These are phyloP conservation scores for Taxawa tesnikishii DNA, from an alignment of 2,329 filamentous ascomycete genomes.

Conservation along the genomic window DNA sequence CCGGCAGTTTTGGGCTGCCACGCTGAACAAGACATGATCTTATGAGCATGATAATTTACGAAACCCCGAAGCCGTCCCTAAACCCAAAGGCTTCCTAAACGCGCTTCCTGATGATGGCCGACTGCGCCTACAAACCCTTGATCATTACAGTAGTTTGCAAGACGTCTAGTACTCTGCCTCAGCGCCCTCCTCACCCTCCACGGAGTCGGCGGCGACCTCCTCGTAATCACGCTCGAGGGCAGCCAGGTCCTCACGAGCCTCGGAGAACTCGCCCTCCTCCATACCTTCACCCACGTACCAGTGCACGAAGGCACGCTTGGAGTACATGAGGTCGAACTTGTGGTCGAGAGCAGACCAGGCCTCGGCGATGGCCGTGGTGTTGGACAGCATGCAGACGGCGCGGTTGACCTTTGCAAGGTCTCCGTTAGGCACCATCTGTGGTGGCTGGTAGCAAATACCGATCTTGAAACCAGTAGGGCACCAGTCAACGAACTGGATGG, in stretches of 20 bases:
- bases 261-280: slow-evolving; percentile 99
- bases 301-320: slow-evolving; percentile 99
- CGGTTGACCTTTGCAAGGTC: slow-evolving; percentile 97
- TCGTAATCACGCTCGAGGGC: slow-evolving; percentile 98
- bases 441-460: slow-evolving; percentile 99
- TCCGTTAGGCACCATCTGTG: slow-evolving; percentile 89
- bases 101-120: slow-evolving; percentile 3
- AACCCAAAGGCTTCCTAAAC: slow-evolving; percentile 3
- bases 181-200: slow-evolving; percentile 71
- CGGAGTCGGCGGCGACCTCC: slow-evolving; percentile 90
- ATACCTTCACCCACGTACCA: slow-evolving; percentile 99
- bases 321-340: slow-evolving; percentile 99
- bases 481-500: slow-evolving; percentile 99
- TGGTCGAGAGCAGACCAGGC: slow-evolving; percentile 91
- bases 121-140: neutral
- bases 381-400: slow-evolving; percentile 98
- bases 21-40: slow-evolving; percentile 7
- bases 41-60: slow-evolving; percentile 3
- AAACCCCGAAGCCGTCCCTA: neutral
- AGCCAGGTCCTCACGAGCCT: slow-evolving; percentile 96
- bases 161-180: slow-evolving; percentile 78
- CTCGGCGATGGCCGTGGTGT: slow-evolving; percentile 97
- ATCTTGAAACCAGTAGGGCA: slow-evolving; percentile 99
- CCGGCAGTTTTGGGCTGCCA: slow-evolving; percentile 7
- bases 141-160: slow-evolving; percentile 1